Evolutionary conservation across 495 filamentous ascomycete genomes (phyloP).

Genomic region (Daldinia bambusicola): DNA sequence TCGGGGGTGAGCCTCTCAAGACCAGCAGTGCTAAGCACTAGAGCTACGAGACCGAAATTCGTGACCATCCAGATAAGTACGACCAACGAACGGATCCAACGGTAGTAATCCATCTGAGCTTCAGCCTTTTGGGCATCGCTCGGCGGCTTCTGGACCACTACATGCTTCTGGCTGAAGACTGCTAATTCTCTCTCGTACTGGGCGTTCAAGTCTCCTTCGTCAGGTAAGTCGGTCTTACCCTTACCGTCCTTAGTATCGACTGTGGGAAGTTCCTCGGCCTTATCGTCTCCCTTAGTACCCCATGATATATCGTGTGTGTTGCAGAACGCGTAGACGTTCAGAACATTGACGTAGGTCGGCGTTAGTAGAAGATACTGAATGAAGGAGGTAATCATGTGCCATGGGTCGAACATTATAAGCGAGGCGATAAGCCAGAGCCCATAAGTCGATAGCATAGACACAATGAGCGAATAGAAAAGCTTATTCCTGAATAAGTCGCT

Average conservation of each 20-base stretch:
- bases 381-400: conserved; percentile 98
- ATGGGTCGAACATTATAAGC: conserved; percentile 96
- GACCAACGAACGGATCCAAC: conserved; percentile 89
- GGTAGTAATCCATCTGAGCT: conserved; percentile 98
- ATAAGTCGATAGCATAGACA: conserved; percentile 92
- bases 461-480: conserved; percentile 91
- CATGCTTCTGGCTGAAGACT: conserved; percentile 74
- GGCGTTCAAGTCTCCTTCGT: conserved; percentile 81
- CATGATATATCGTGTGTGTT: conserved; percentile 98
- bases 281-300: conserved; percentile 97
- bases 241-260: conserved; percentile 91
- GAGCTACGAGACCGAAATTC: conserved; percentile 88
- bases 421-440: conserved; percentile 92
- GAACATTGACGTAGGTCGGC: conserved; percentile 93
- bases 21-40: conserved; percentile 88
- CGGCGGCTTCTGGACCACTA: conserved; percentile 70
- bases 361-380: conserved; percentile 96
- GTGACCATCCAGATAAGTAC: conserved; percentile 97
- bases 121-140: conserved; percentile 70
- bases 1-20: conserved; percentile 70
- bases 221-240: conserved; percentile 92
- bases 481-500: conserved; percentile 81
- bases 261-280: conserved; percentile 80
- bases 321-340: conserved; percentile 98
- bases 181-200: conserved; percentile 89